Base-by-base conservation (phyloP, 495 filamentous ascomycete species). In the Podospora anserina region DNA sequence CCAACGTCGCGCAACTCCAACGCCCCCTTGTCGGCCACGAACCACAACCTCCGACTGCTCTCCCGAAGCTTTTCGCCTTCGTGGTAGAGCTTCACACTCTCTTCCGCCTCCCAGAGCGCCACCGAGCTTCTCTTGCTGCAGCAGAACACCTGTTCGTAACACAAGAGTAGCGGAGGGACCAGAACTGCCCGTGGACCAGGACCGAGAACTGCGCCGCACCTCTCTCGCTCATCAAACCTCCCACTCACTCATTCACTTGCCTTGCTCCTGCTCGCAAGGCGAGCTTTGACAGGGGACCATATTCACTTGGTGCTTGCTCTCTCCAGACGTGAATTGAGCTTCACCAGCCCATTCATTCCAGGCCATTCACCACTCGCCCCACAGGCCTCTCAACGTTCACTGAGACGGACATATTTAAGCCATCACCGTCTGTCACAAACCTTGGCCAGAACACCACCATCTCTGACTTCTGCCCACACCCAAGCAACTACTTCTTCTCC, bases 1-100 rank as follows among this genome's bases (percentile, higher is more conserved):
- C 66, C 69, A 64, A 54, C 55, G 63, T 65, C 49, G 69, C 69
- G 62, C 63, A 68, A 64, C 63, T 32, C 61, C 61, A 59, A 71
- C 59, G 16, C 27, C 58, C 63, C 28, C 15, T 44, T 57, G 23
- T 63, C 59, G 59, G 59, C 57, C 59, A 27, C 66, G 64, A 71
- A 60, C 60, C 63, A 55, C 19, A 60, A 64, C 57, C 63, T 15
- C 18, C 59, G 66, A 63, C 62, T 63, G 28, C 49, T 57, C 53
- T 63, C 63, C 54, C 60, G 27, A 34, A 15, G 13, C 32, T 44
- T 32, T 19, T 49, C 11, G 61, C 4, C 61, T 49, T 63, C 61
- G 60, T n/a, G 27, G 27, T 63, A 13, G 30, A 60, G 63, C 32
- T 61, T 67, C 23, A 13, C 55, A 16, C 19, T 61, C 65, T 54